Evolutionary conservation across 2,329 filamentous ascomycete genomes (phyloP), one percentile per base, ranked within the genome.

Genomic region (Talaromyces islandicus): DNA sequence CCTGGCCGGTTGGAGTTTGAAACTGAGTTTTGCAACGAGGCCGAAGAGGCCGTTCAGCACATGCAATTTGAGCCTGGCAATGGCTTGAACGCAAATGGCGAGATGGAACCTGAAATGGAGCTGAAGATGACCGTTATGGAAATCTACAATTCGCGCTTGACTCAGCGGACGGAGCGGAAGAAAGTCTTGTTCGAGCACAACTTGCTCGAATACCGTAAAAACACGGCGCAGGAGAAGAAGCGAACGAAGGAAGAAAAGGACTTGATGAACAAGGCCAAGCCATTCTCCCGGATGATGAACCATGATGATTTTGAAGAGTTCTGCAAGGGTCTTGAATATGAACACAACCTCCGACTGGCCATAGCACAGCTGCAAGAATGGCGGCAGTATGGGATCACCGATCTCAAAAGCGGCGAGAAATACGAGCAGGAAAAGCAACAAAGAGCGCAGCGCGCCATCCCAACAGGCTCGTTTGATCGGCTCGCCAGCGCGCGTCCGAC

Each of bases 31-130:
- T 90, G 93, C 70, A 99, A 99, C 69, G 94, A 99, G 69, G 94
- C 94, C 0, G 94, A 99, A 77, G 95, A 97, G 76, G 93, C 93
- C 0, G 94, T 99, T 2, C 94, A 99, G 73, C 88, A 96, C 64
- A 97, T 99, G 92, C 90, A 95, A 64, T 99, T 99, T 69, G 93
- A 97, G 60, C 93, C 94, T 0, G 94, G 94, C 27, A 93, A 97
- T 75, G 94, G 94, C 60, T 82, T 96, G 66, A 96, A 96, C 69
- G 87, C 89, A 0, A 96, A 92, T 0, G 89, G 90, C 63, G 88
- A 95, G 70, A 81, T 95, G 60, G 94, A 99, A 68, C 92, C 94
- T 0, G 94, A 99, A 74, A 96, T 96, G 83, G 92, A 97, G 65
- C 83, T 99, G 52, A 99, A 99, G 81, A 86, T 97, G 78, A 96